These are phyloP conservation scores for Diplodia sapinea DNA, from an alignment of 2,329 filamentous ascomycete genomes.

Conservation along the genomic window DNA sequence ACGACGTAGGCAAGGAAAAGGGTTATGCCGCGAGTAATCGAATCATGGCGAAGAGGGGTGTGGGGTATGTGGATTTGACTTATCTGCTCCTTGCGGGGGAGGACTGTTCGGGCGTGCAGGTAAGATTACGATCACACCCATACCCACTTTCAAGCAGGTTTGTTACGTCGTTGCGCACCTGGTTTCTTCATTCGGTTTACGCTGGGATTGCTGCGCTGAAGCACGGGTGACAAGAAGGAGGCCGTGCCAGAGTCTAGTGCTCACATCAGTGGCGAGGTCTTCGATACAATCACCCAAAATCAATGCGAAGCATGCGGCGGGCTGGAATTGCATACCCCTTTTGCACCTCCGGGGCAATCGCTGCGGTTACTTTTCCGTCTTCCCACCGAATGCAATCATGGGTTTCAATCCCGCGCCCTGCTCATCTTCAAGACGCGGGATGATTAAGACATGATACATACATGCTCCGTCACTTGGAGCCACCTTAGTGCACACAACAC, in stretches of 20 bases:
- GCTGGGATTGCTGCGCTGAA: slow-evolving; percentile 36
- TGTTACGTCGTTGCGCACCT: not conserved
- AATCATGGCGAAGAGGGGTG: slow-evolving; percentile 68
- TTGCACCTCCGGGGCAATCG: not conserved
- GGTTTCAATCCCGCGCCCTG: slow-evolving; percentile 7
- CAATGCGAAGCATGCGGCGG: slow-evolving; percentile 36
- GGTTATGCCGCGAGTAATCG: slow-evolving; percentile 84
- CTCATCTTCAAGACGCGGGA: slow-evolving; percentile 5
- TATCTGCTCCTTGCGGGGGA: slow-evolving; percentile 72
- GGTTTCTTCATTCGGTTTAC: not conserved
- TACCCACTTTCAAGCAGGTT: not conserved
- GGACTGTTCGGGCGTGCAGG: slow-evolving; percentile 65
- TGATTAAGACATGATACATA: slow-evolving; percentile 28
- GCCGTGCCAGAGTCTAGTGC: slow-evolving; percentile 43
- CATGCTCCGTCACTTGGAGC: not conserved
- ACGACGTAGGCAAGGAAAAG: slow-evolving; percentile 51
- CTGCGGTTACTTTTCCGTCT: slow-evolving; percentile 20
- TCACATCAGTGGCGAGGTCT: slow-evolving; percentile 53
- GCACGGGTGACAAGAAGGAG: slow-evolving; percentile 66
- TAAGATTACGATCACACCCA: slow-evolving; percentile 43
- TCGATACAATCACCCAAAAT: slow-evolving; percentile 67
- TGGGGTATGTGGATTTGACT: slow-evolving; percentile 81
- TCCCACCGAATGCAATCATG: slow-evolving; percentile 2
- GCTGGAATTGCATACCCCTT: slow-evolving; percentile 10
- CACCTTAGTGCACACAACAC: slow-evolving; percentile 28